Conservation (phyloP, 495 filamentous ascomycete species). For the Podospora pseudocomata region DNA sequence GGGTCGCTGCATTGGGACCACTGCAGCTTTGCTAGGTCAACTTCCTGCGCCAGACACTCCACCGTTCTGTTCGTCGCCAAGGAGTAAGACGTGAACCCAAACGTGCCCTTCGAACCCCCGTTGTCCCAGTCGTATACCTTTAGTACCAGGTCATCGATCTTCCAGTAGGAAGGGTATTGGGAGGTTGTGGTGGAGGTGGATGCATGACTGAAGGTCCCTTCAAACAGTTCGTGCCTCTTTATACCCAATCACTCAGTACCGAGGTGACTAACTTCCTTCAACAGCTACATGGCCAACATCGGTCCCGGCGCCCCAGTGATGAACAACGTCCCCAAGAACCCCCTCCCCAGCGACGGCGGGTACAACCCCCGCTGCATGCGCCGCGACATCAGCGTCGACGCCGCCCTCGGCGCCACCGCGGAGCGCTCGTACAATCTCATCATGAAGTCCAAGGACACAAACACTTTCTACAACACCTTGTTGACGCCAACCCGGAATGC, state of each 20-base stretch:
- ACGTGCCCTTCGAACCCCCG: constrained; percentile 25
- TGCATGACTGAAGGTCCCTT: constrained; percentile 59
- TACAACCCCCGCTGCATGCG: constrained; percentile 41
- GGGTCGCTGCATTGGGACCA: constrained; percentile 24
- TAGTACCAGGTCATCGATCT: constrained; percentile 23
- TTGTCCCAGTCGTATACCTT: constrained; percentile 29
- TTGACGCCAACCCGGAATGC: constrained; percentile 41
- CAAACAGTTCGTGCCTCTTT: constrained; percentile 36
- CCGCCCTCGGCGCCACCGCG: constrained; percentile 48
- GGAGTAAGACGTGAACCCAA: constrained; percentile 27
- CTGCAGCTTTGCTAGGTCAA: constrained; percentile 24
- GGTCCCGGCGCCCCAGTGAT: constrained; percentile 32
- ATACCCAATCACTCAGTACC: neutral
- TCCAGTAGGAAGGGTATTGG: constrained; percentile 20
- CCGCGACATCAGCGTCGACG: constrained; percentile 52
- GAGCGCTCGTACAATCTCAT: constrained; percentile 47
- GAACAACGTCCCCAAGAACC: constrained; percentile 35
- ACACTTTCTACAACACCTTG: constrained; percentile 51
- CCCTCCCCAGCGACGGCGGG: constrained; percentile 29
- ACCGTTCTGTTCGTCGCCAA: constrained; percentile 26
- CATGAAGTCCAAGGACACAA: constrained; percentile 43
- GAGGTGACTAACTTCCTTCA: neutral
- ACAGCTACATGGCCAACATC: constrained; percentile 37
- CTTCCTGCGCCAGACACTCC: constrained; percentile 23
- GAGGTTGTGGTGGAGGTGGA: constrained; percentile 48